A percentile compares a stretch with the other conserved stretches of the same genome.
These are phyloP conservation scores for Tuctoria greenei DNA, from an alignment of 176 grass and related monocot genomes.

Conservation along the genomic window DNA sequence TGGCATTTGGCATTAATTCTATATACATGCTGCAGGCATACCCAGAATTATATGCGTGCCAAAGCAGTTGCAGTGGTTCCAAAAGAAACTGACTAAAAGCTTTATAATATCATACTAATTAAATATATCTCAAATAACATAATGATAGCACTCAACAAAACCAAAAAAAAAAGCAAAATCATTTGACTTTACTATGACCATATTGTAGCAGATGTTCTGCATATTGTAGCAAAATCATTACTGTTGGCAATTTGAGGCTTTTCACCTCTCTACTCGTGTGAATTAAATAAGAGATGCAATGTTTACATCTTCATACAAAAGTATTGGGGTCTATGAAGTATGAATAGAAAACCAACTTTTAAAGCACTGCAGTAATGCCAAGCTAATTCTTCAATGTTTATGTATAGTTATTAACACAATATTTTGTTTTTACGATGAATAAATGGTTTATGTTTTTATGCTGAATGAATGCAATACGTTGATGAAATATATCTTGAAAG, in stretches of 20 bases:
- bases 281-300: background rate
- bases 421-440: too few relatives aligned
- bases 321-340: background rate
- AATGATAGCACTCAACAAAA: background rate
- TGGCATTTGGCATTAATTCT: background rate
- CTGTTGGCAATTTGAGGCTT: background rate
- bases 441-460: too few relatives aligned
- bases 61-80: background rate
- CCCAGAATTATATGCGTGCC: background rate
- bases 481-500: background rate
- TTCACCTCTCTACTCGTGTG: background rate
- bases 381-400: background rate
- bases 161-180: background rate
- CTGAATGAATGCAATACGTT: background rate
- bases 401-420: background rate
- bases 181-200: background rate
- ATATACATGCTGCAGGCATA: background rate
- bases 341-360: background rate
- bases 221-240: background rate
- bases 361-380: background rate
- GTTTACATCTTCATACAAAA: background rate
- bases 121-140: background rate
- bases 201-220: background rate
- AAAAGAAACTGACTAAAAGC: background rate
- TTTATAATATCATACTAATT: constrained; percentile 17